These are phyloP conservation scores for Hyphodiscus hymeniophilus DNA, from an alignment of 495 filamentous ascomycete species.

Conservation along the genomic window DNA sequence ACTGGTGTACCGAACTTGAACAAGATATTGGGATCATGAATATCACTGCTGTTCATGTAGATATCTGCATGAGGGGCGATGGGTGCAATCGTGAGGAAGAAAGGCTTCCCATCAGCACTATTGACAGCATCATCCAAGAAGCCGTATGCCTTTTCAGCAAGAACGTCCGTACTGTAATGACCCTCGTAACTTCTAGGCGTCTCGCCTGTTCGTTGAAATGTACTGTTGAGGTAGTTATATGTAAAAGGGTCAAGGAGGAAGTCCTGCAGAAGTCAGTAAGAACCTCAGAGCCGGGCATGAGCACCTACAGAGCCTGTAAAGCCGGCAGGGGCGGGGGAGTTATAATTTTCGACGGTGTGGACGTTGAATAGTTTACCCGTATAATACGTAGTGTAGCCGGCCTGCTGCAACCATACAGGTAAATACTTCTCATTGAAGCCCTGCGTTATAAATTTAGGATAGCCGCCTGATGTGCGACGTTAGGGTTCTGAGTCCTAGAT, in stretches of 20 bases:
- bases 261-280: constrained; percentile 40
- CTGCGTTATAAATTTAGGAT: constrained; percentile 52
- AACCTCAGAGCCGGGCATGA: not conserved
- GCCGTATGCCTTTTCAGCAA: constrained; percentile 47
- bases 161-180: constrained; percentile 47
- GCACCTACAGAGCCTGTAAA: no score
- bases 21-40: constrained; percentile 18
- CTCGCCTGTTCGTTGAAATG: constrained; percentile 50
- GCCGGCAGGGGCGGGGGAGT: constrained; percentile 42
- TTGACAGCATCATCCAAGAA: constrained; percentile 55
- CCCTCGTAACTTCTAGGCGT: constrained; percentile 43
- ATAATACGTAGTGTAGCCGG: constrained; percentile 61
- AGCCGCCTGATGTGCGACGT: constrained; percentile 57
- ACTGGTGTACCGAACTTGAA: constrained; percentile 33
- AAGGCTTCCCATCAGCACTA: constrained; percentile 41
- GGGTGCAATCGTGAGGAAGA: constrained; percentile 53
- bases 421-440: constrained; percentile 55
- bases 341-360: constrained; percentile 44
- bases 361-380: constrained; percentile 58
- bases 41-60: no score
- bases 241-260: constrained; percentile 58
- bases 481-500: constrained; percentile 49
- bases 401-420: constrained; percentile 55
- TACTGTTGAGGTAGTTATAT: constrained; percentile 54
- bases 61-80: constrained; percentile 54